A percentile compares a stretch with the other conserved stretches of the same genome.
Conservation (phyloP, 2,329 filamentous ascomycete species). For the Colletotrichum noveboracense region DNA sequence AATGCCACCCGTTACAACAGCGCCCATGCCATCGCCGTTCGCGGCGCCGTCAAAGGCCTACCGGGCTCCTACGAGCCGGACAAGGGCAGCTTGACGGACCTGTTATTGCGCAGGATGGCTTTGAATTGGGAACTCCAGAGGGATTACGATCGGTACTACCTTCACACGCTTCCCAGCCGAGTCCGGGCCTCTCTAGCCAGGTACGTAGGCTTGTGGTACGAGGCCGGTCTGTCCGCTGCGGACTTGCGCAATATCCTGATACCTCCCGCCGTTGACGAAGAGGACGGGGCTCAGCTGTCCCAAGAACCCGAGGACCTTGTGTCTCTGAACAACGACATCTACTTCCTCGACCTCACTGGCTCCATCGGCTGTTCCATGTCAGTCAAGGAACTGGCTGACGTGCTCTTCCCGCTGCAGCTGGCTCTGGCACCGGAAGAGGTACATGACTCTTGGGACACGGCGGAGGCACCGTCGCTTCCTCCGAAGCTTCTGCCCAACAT, state of each 20-base stretch:
- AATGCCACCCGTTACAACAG: constrained; percentile 6
- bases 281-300: constrained; percentile 18
- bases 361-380: constrained; percentile 56
- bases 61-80: constrained; percentile 51
- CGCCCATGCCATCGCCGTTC: constrained; percentile 3
- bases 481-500: constrained; percentile 57
- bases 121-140: constrained; percentile 60
- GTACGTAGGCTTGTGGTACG: constrained; percentile 50
- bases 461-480: constrained; percentile 30
- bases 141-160: constrained; percentile 60
- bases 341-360: constrained; percentile 58
- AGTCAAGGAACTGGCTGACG: constrained; percentile 55
- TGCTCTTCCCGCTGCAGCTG: constrained; percentile 50
- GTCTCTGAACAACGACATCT: constrained; percentile 50
- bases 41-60: constrained; percentile 32
- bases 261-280: constrained; percentile 34
- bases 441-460: constrained; percentile 61
- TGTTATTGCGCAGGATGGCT: constrained; percentile 55
- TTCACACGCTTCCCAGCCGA: constrained; percentile 60
- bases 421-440: constrained; percentile 29
- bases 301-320: constrained; percentile 25
- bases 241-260: constrained; percentile 56
- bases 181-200: constrained; percentile 57
- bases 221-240: constrained; percentile 51
- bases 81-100: constrained; percentile 55